These are phyloP conservation scores for Kokia cookei DNA, from an alignment of 441 rosid species.

Conservation along the genomic window DNA sequence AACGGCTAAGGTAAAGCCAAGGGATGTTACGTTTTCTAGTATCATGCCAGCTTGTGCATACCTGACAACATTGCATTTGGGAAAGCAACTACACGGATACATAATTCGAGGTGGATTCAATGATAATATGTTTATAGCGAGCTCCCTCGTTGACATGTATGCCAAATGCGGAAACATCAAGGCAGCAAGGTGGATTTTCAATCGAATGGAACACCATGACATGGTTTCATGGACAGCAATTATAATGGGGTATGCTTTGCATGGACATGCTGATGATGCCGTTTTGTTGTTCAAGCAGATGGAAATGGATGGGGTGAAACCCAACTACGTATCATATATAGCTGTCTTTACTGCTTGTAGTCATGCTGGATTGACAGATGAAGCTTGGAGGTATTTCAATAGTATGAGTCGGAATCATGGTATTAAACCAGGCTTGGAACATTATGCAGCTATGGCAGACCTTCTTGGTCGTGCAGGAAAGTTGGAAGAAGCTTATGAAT, in stretches of 20 bases:
- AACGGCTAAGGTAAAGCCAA: conserved; percentile 34
- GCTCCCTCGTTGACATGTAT: conserved; percentile 82
- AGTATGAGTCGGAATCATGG: conserved; percentile 36
- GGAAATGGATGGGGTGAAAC: conserved; percentile 48
- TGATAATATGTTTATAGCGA: conserved; percentile 38
- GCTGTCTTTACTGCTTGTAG: conserved; percentile 67
- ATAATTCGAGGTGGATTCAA: conserved; percentile 36
- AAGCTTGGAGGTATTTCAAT: conserved; percentile 46
- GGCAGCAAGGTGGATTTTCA: conserved; percentile 41
- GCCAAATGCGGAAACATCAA: conserved; percentile 71
- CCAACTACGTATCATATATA: conserved; percentile 46
- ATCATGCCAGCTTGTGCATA: conserved; percentile 66
- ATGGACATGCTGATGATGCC: conserved; percentile 52
- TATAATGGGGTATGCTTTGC: conserved; percentile 60
- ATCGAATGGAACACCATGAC: conserved; percentile 41
- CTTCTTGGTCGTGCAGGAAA: conserved; percentile 67
- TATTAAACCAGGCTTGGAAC: conserved; percentile 45
- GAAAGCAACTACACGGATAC: conserved; percentile 62
- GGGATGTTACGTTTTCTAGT: conserved; percentile 46
- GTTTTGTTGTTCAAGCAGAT: conserved; percentile 44
- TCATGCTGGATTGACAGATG: conserved; percentile 50
- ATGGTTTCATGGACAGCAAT: conserved; percentile 68
- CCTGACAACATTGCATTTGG: conserved; percentile 41
- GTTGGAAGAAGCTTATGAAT: conserved; percentile 52
- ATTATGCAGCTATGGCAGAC: conserved; percentile 57